These are phyloP conservation scores for Arthrinium phaeospermum DNA, from an alignment of 2,329 filamentous ascomycete genomes.

Conservation along the genomic window DNA sequence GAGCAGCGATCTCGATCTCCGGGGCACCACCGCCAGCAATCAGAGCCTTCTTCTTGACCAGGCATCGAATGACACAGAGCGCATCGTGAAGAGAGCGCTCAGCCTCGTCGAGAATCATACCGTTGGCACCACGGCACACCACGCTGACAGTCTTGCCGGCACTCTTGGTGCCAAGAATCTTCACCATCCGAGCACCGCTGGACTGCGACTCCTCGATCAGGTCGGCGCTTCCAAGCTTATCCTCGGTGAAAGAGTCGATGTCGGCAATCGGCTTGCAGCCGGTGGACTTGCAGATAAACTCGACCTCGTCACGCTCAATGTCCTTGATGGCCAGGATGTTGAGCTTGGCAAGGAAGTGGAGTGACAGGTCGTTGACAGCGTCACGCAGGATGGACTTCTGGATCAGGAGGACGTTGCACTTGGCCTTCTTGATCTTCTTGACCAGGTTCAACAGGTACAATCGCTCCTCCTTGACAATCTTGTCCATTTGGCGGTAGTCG, in stretches of 20 bases:
- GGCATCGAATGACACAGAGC: conserved; percentile 93
- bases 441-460: conserved; percentile 98
- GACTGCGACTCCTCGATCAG: conserved; percentile 90
- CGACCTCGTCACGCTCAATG: conserved; percentile 97
- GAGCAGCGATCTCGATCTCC: conserved; percentile 93
- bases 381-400: conserved; percentile 98
- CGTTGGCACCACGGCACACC: conserved; percentile 92
- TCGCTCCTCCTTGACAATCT: conserved; percentile 98
- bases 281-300: conserved; percentile 99
- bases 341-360: conserved; percentile 97
- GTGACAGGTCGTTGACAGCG: conserved; percentile 94
- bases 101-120: conserved; percentile 92
- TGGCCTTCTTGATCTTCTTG: conserved; percentile 99
- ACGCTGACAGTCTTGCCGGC: conserved; percentile 90
- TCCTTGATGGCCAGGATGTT: conserved; percentile 97
- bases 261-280: conserved; percentile 99
- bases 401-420: conserved; percentile 97
- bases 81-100: conserved; percentile 97
- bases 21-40: conserved; percentile 96
- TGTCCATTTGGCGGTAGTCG: conserved; percentile 99
- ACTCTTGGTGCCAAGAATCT: conserved; percentile 88
- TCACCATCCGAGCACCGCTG: conserved; percentile 89
- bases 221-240: conserved; percentile 94
- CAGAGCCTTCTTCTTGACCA: conserved; percentile 99
- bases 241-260: conserved; percentile 97